phyloP scores from a whole-genome alignment of 202 grass and related monocot genomes.

The Hordeum pubiflorum region DNA sequence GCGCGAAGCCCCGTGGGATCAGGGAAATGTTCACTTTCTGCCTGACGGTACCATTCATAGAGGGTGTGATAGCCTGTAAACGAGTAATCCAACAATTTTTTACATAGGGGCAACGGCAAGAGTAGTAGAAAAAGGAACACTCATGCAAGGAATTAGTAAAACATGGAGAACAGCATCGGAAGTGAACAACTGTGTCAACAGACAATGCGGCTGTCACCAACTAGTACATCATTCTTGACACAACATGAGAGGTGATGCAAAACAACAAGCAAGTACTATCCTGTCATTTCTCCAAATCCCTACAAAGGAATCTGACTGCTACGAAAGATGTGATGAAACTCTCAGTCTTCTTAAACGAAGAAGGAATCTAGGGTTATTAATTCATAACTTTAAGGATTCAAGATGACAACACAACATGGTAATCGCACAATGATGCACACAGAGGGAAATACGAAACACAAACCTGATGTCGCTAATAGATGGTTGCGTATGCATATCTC shows the following conservation, averaged over 20 bases:
- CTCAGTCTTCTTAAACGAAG: not conserved
- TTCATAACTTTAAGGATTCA: not conserved
- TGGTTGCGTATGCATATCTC: slow-evolving; percentile 91
- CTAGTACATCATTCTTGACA: not conserved
- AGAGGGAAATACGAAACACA: slow-evolving; percentile 1
- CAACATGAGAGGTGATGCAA: not conserved
- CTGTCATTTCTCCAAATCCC: not conserved
- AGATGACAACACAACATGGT: slow-evolving; percentile 5
- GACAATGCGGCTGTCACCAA: not conserved
- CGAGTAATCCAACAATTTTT: not conserved
- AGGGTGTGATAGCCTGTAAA: slow-evolving; percentile 86
- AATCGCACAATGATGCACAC: not conserved
- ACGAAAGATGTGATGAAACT: not conserved
- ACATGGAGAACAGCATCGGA: not conserved
- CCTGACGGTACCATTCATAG: slow-evolving; percentile 90
- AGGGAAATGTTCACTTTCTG: slow-evolving; percentile 90
- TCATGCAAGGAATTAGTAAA: not conserved
- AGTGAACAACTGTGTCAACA: not conserved
- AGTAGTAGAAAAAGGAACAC: not conserved
- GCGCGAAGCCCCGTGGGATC: slow-evolving; percentile 74
- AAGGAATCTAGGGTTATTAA: not conserved
- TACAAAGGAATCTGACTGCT: not conserved
- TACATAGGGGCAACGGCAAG: not conserved
- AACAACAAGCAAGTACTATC: not conserved
- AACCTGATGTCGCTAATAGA: slow-evolving; percentile 91